Conservation (phyloP, 371 early-diverging fungal genomes). For the Haplosporangium sp. region DNA sequence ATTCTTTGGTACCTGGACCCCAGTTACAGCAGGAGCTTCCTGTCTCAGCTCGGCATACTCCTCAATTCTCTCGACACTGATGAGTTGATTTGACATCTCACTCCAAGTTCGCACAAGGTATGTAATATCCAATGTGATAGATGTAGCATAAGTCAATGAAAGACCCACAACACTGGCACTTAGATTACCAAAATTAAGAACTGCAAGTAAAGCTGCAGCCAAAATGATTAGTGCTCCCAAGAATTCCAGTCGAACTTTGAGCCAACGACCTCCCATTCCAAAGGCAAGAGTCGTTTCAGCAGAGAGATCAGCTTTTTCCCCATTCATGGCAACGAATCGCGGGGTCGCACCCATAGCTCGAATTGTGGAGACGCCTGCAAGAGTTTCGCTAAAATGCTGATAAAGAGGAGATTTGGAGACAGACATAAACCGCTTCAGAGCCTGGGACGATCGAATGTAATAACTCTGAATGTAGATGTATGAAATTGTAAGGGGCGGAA, state of each 20-base stretch:
- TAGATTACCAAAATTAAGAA: slow-evolving; percentile 33
- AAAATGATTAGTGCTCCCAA: slow-evolving; percentile 62
- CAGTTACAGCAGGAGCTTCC: slow-evolving; percentile 63
- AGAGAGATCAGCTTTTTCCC: slow-evolving; percentile 55
- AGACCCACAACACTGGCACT: slow-evolving; percentile 70
- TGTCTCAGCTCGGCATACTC: slow-evolving; percentile 70
- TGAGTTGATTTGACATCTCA: slow-evolving; percentile 76
- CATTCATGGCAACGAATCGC: slow-evolving; percentile 28
- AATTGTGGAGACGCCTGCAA: slow-evolving; percentile 60
- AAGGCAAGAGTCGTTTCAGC: slow-evolving; percentile 47
- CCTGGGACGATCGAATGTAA: slow-evolving; percentile 68
- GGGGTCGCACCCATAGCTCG: slow-evolving; percentile 68
- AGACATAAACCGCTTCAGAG: slow-evolving; percentile 69
- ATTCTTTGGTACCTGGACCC: slow-evolving; percentile 41
- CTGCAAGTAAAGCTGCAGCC: slow-evolving; percentile 20
- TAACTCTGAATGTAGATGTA: slow-evolving; percentile 34
- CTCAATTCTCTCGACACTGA: slow-evolving; percentile 74
- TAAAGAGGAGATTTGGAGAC: slow-evolving; percentile 68
- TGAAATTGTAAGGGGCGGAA: slow-evolving; percentile 20
- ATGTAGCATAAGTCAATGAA: slow-evolving; percentile 73
- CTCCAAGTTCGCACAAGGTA: slow-evolving; percentile 78
- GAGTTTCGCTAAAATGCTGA: slow-evolving; percentile 68
- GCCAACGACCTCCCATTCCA: slow-evolving; percentile 79
- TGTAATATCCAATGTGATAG: slow-evolving; percentile 70
- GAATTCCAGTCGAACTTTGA: slow-evolving; percentile 80